Evolutionary conservation across 208 protist genomes (phyloP).

Genomic region (Leishmania major): DNA sequence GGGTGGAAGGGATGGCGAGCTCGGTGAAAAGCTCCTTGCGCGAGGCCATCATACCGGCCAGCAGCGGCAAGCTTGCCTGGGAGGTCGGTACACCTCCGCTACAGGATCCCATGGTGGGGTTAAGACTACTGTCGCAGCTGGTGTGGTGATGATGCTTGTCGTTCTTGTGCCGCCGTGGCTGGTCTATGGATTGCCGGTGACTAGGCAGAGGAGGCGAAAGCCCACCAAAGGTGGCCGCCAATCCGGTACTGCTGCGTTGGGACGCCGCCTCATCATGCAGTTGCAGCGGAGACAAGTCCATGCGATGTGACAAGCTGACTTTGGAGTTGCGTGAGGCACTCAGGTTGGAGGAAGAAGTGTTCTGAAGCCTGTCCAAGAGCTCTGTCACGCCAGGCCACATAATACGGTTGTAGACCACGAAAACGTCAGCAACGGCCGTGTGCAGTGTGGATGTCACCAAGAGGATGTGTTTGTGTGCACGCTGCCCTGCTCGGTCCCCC

Average conservation of each 20-base stretch:
- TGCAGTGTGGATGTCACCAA: not conserved
- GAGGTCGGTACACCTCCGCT: not conserved
- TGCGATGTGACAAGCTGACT: not conserved
- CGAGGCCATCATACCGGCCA: constrained; percentile 9
- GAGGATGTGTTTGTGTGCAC: not conserved
- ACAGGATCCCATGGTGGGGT: not conserved
- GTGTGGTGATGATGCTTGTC: constrained; percentile 7
- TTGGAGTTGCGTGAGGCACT: constrained; percentile 3
- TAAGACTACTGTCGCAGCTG: not conserved
- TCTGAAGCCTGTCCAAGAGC: constrained; percentile 11
- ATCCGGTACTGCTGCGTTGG: constrained; percentile 18
- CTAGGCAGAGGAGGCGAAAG: constrained; percentile 11
- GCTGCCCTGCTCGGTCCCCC: not conserved
- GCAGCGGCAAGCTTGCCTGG: constrained; percentile 1
- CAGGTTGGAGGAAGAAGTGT: constrained; percentile 9
- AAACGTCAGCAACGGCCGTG: not conserved
- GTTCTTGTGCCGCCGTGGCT: not conserved
- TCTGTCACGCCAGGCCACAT: constrained; percentile 3
- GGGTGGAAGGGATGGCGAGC: not conserved
- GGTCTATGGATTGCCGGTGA: not conserved
- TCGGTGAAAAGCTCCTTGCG: not conserved
- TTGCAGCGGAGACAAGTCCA: constrained; percentile 16
- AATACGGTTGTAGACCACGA: not conserved
- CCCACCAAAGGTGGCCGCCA: constrained; percentile 4
- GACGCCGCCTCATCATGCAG: constrained; percentile 21